Evolutionary conservation across 441 rosid species (phyloP), one percentile per base, ranked within the genome.

Genomic region (Isatis lusitanica): DNA sequence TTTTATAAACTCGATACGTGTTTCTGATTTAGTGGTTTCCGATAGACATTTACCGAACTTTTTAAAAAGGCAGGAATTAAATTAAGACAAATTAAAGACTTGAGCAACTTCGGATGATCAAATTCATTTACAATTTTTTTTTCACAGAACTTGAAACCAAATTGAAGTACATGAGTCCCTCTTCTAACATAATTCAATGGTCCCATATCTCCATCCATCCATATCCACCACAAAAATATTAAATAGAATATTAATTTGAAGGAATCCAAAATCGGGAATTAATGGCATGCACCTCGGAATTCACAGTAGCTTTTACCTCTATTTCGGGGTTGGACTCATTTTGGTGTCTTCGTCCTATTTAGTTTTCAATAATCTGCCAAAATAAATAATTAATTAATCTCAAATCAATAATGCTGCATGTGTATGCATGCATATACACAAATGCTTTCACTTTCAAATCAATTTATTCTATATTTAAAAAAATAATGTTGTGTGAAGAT

Each of bases 281-380:
- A 56, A 43, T 46, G 44, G 65, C 73, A 69, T 69, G 55, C 43
- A 68, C 73, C 64, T 69, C 73, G 56, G 44, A 31, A 18, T 42
- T 59, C 73, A 68, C 64, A 56, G 12, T 42, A 57, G 24, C 43
- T 4, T 69, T 55, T 43, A 52, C 65, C 65, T 68, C 64, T 7
- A 17, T 68, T 43, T 36, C 38, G 56, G 56, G 56, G 7, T 8
- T 68, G 44, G 35, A 13, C 43, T 57, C 56, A 26, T 69, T 57
- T 44, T 18, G 24, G 31, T 57, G 64, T 47, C 44, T 56, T 57
- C 73, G 24, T 43, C 56, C 46, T 44, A 59, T 5, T 44, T 57
- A 13, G 24, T 44, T 44, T 57, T 57, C 65, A 69, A 33, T 69
- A 57, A 57, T 69, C 73, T 69, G 56, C 56, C 44, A 68, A 4